These are phyloP conservation scores for Kodamaea sp. DNA, from an alignment of 1,139 yeast species.

Conservation along the genomic window DNA sequence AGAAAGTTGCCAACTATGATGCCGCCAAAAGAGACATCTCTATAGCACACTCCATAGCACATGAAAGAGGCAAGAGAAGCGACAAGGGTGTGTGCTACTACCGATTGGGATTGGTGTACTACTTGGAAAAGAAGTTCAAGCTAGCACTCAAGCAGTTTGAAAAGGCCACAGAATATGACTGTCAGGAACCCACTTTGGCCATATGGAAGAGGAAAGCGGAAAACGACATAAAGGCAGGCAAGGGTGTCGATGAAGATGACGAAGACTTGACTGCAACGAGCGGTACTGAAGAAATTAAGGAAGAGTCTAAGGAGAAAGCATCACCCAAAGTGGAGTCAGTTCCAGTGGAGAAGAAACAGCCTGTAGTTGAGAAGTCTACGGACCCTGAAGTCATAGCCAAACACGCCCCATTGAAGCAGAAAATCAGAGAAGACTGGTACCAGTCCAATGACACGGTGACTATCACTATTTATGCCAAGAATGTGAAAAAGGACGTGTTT, in stretches of 20 bases:
- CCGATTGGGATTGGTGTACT: constrained; percentile 55
- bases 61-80: constrained; percentile 48
- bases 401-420: constrained; percentile 43
- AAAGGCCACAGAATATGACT: constrained; percentile 49
- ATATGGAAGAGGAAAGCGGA: constrained; percentile 55
- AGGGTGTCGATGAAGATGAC: constrained; percentile 12
- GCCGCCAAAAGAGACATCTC: constrained; percentile 55
- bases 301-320: constrained; percentile 1
- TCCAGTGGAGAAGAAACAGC: constrained; percentile 4
- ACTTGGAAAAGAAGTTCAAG: constrained; percentile 45
- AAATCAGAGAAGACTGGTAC: constrained; percentile 77
- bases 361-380: constrained; percentile 21
- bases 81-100: constrained; percentile 62
- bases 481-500: constrained; percentile 50
- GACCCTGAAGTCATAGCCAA: constrained; percentile 35
- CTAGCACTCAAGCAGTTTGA: constrained; percentile 52
- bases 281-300: background rate
- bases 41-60: constrained; percentile 57
- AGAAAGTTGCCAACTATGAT: constrained; percentile 51
- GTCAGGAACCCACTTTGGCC: constrained; percentile 47
- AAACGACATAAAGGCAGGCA: constrained; percentile 27
- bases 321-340: constrained; percentile 8
- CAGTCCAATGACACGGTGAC: constrained; percentile 61
- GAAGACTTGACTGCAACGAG: constrained; percentile 8
- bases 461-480: constrained; percentile 72